Evolutionary conservation across 192 early-diverging fungal genomes (phyloP).

Genomic region (Coemansia sp.): DNA sequence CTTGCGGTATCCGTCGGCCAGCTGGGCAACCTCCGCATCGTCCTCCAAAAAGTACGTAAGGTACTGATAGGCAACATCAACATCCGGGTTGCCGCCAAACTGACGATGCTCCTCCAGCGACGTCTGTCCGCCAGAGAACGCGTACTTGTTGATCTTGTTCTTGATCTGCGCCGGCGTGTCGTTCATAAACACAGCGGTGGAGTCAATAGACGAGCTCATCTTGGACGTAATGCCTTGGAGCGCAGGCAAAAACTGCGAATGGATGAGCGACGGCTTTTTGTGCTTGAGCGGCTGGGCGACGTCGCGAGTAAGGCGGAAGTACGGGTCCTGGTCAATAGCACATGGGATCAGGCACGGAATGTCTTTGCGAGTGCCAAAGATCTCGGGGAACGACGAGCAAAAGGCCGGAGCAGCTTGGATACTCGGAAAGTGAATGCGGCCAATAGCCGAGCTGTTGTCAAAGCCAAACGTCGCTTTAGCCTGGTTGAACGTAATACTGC

Average conservation of each 20-base stretch:
- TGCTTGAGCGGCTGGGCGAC: conserved; percentile 90
- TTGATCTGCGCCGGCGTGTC: conserved; percentile 93
- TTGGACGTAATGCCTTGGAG: conserved; percentile 87
- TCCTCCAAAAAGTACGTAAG: conserved; percentile 92
- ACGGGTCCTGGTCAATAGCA: conserved; percentile 99
- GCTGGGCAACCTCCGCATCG: conserved; percentile 77
- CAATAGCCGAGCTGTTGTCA: conserved; percentile 81
- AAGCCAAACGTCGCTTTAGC: conserved; percentile 93
- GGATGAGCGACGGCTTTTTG: conserved; percentile 91
- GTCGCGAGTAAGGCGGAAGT: conserved; percentile 96
- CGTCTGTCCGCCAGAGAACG: conserved; percentile 90
- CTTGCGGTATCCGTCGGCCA: conserved; percentile 71
- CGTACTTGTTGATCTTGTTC: conserved; percentile 96
- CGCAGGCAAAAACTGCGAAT: conserved; percentile 94
- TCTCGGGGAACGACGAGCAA: conserved; percentile 92
- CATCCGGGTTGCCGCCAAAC: conserved; percentile 86
- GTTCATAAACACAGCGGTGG: conserved; percentile 88
- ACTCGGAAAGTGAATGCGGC: conserved; percentile 91
- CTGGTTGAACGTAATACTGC: conserved; percentile 76
- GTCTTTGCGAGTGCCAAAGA: conserved; percentile 87
- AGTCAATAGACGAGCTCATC: conserved; percentile 89
- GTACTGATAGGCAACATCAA: conserved; percentile 96
- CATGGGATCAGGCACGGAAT: conserved; percentile 97
- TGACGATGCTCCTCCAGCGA: conserved; percentile 80
- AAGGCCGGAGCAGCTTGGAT: conserved; percentile 94